Percentiles rank a stretch among this genome's conserved stretches.
phyloP scores from a whole-genome alignment of 2,329 filamentous ascomycete genomes.

The Rasamsonia emersonii region DNA sequence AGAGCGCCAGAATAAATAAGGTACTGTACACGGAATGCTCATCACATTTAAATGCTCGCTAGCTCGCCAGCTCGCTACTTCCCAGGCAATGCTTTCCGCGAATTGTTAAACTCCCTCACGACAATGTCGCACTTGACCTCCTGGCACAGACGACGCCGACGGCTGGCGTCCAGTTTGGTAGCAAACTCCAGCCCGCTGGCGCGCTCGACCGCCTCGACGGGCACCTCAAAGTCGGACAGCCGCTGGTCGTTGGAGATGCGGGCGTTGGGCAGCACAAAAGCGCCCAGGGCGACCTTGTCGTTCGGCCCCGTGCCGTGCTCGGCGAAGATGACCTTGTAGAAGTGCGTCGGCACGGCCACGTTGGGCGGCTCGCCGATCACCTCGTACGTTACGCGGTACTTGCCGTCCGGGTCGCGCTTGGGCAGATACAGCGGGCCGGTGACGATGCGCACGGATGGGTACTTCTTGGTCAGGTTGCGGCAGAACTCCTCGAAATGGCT shows the following conservation, averaged over 20 bases:
- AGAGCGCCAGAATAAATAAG: conserved; percentile 1
- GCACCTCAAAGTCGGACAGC: conserved; percentile 86
- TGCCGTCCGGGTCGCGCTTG: conserved; percentile 75
- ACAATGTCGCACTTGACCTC: conserved; percentile 78
- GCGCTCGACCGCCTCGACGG: conserved; percentile 82
- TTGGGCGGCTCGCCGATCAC: conserved; percentile 90
- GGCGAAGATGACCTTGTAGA: conserved; percentile 98
- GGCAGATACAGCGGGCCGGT: conserved; percentile 93
- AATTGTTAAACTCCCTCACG: conserved; percentile 66
- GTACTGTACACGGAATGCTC: not conserved
- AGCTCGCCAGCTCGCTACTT: conserved; percentile 5
- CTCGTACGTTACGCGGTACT: conserved; percentile 94
- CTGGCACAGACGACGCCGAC: conserved; percentile 72
- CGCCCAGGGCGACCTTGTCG: conserved; percentile 78
- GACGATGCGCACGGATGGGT: conserved; percentile 82
- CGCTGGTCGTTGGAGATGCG: conserved; percentile 80
- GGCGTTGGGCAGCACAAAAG: conserved; percentile 92
- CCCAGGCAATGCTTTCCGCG: conserved; percentile 38
- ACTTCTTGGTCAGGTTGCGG: conserved; percentile 66
- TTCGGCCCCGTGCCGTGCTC: conserved; percentile 61
- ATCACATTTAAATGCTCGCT: not conserved
- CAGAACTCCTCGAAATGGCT: conserved; percentile 98
- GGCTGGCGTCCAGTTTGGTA: conserved; percentile 61
- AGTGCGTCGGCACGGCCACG: conserved; percentile 93
- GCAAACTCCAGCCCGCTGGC: conserved; percentile 91